Evolutionary conservation across 1,284 basidiomycete genomes (phyloP).

Genomic region (Boletus semigastroideus): DNA sequence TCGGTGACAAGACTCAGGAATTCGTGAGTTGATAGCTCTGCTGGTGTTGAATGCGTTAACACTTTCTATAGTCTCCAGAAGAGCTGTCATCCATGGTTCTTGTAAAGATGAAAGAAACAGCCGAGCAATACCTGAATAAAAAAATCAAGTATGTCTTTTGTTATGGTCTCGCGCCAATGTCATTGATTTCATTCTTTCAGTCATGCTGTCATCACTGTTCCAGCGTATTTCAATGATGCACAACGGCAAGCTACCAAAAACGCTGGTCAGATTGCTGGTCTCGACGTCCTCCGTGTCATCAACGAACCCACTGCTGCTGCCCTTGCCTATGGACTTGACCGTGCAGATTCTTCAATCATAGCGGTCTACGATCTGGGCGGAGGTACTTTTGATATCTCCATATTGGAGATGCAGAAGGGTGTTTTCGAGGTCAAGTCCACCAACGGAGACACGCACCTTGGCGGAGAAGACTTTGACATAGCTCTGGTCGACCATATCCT

Average conservation of each 20-base stretch:
- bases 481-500: constrained; percentile 87
- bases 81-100: constrained; percentile 87
- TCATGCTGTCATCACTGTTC: constrained; percentile 89
- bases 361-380: constrained; percentile 97
- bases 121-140: constrained; percentile 90
- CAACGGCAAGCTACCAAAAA: constrained; percentile 99
- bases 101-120: constrained; percentile 95
- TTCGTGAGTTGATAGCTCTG: constrained; percentile 49
- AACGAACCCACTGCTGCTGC: constrained; percentile 99
- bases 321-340: constrained; percentile 94
- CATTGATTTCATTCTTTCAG: constrained; percentile 36
- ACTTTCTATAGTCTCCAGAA: constrained; percentile 61
- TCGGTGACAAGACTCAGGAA: constrained; percentile 61
- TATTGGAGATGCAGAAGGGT: constrained; percentile 98
- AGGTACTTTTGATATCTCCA: constrained; percentile 97
- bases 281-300: constrained; percentile 97
- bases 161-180: not conserved
- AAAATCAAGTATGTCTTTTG: constrained; percentile 76
- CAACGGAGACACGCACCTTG: constrained; percentile 98
- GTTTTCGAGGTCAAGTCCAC: constrained; percentile 99
- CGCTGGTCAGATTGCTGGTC: constrained; percentile 94
- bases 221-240: constrained; percentile 99
- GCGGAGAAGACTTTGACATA: constrained; percentile 98
- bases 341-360: constrained; percentile 80
- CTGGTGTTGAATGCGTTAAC: not conserved